Evolutionary conservation across 192 early-diverging fungal species (phyloP).

Genomic region (Coemansia sp.): DNA sequence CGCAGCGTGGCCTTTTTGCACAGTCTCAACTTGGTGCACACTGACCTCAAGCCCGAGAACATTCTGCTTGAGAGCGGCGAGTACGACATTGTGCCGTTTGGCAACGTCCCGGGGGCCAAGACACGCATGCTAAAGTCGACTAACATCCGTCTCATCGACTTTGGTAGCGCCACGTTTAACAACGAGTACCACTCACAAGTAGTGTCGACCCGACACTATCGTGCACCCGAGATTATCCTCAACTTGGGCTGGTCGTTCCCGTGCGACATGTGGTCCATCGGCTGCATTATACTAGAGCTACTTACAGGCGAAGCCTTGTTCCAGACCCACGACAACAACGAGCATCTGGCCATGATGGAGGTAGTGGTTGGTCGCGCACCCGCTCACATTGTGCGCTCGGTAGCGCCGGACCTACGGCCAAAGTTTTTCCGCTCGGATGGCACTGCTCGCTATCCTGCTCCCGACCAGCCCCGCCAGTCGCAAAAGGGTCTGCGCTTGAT

Average conservation of each 20-base stretch:
- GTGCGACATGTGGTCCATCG: conserved; percentile 97
- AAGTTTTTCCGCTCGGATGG: conserved; percentile 45
- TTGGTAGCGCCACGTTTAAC: conserved; percentile 93
- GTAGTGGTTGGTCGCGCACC: conserved; percentile 80
- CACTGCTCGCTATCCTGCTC: conserved; percentile 36
- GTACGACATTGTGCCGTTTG: conserved; percentile 57
- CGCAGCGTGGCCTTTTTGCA: conserved; percentile 91
- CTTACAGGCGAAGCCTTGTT: conserved; percentile 94
- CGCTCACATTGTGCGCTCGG: conserved; percentile 57
- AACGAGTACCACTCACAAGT: conserved; percentile 90
- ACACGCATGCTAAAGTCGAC: conserved; percentile 68
- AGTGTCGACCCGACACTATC: conserved; percentile 93
- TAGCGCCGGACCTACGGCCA: conserved; percentile 33
- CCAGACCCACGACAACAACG: conserved; percentile 96
- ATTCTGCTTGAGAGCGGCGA: conserved; percentile 73
- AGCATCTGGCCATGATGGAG: conserved; percentile 98
- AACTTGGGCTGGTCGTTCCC: conserved; percentile 94
- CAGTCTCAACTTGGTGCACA: conserved; percentile 84
- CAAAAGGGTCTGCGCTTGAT: conserved; percentile 44
- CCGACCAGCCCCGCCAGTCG: conserved; percentile 41
- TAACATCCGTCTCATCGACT: conserved; percentile 90
- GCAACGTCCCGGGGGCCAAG: conserved; percentile 54
- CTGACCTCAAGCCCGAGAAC: conserved; percentile 97
- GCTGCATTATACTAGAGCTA: conserved; percentile 96
- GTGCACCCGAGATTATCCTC: conserved; percentile 96